These are phyloP conservation scores for Exophiala phaeomuriformis DNA, from an alignment of 2,329 filamentous ascomycete genomes.

Conservation along the genomic window DNA sequence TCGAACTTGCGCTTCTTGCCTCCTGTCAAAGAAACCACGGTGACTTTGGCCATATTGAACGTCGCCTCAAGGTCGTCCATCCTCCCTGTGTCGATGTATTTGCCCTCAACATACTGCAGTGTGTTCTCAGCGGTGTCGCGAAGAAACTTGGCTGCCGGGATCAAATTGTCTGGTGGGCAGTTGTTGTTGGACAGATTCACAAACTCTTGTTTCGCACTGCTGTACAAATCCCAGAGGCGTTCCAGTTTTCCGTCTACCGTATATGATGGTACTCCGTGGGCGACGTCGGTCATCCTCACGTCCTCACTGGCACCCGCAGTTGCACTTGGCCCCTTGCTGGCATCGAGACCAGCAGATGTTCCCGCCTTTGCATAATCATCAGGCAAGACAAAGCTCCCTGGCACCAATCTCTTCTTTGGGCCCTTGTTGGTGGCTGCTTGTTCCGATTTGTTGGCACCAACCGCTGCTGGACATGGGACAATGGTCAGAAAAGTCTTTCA, in stretches of 20 bases:
- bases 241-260: constrained; percentile 22
- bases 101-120: constrained; percentile 31
- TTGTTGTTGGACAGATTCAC: constrained; percentile 27
- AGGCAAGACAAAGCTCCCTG: background rate
- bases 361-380: background rate
- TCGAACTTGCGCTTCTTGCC: constrained; percentile 38
- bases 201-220: constrained; percentile 35
- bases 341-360: background rate
- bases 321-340: too few species aligned
- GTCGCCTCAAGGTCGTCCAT: constrained; percentile 32
- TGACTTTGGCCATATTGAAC: constrained; percentile 32
- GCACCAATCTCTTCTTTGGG: background rate
- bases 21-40: constrained; percentile 33
- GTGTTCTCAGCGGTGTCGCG: constrained; percentile 41
- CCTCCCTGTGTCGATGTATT: constrained; percentile 27
- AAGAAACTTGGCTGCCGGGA: constrained; percentile 35
- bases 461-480: background rate
- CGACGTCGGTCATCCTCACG: background rate
- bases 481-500: background rate
- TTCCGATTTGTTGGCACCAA: background rate
- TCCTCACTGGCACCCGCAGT: too few species aligned
- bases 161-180: constrained; percentile 20
- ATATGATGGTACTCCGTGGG: background rate
- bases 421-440: constrained; percentile 3
- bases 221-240: constrained; percentile 31